Percentiles rank a stretch among this genome's conserved stretches.
phyloP scores from a whole-genome alignment of 2,329 filamentous ascomycete species.

The Arthrobotrys entomopaga region DNA sequence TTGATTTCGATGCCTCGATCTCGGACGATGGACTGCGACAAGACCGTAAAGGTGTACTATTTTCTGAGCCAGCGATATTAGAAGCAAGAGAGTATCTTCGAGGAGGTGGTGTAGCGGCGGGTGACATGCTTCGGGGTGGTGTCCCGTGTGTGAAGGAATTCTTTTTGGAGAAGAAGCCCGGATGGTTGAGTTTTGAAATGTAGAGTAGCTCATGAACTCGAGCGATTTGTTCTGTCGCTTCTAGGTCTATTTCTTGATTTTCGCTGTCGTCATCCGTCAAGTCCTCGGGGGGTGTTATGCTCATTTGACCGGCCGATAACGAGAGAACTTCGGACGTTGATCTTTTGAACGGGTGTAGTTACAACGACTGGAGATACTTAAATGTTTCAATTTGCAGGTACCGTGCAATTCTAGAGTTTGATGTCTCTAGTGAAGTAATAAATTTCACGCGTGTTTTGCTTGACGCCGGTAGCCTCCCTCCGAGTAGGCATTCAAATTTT shows the following conservation, averaged over 20 bases:
- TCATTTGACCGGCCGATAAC: neutral
- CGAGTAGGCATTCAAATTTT: too few species aligned
- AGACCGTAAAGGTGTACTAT: neutral
- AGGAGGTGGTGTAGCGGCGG: neutral
- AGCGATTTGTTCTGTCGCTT: constrained; percentile 15
- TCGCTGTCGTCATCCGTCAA: constrained; percentile 11
- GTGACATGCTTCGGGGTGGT: too few species aligned
- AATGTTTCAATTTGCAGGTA: too few species aligned
- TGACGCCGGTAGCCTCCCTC: too few species aligned
- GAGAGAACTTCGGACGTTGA: too few species aligned
- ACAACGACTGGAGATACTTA: too few species aligned
- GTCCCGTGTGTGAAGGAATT: constrained; percentile 1
- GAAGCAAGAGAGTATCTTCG: neutral
- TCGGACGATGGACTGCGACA: too few species aligned
- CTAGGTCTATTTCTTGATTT: constrained; percentile 10
- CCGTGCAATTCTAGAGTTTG: too few species aligned
- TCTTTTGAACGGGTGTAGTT: too few species aligned
- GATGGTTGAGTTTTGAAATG: constrained; percentile 23
- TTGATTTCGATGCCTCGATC: too few species aligned
- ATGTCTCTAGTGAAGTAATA: too few species aligned
- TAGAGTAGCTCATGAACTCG: constrained; percentile 20
- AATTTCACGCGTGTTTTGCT: too few species aligned
- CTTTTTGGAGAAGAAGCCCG: neutral
- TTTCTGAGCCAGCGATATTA: neutral
- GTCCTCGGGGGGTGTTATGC: constrained; percentile 20